Evolutionary conservation across 2,329 filamentous ascomycete species (phyloP), one percentile per base, ranked within the genome.

Genomic region (Xylariaceae sp.): DNA sequence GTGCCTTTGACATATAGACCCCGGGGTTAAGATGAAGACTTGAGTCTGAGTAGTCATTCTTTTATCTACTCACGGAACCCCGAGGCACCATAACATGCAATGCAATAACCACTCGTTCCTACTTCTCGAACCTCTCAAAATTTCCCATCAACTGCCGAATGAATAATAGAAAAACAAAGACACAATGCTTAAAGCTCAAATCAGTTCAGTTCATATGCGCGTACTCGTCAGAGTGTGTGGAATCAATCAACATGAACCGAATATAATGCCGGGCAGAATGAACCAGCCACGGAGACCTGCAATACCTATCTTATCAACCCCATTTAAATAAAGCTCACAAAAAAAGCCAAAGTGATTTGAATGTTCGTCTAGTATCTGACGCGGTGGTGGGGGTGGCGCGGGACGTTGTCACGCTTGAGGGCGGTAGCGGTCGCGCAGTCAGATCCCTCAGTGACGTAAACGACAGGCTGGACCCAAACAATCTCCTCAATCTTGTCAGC

Each of bases 401-500:
- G 71, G 41, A 75, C 62, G 61, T 77, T 75, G 41, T 67, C 66
- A n/a, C 68, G 61, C 44, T 70, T 72, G 15, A 65, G 41, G 11
- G 37, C 37, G 11, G 37, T 41, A 41, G 37, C 11, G 37, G 37
- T 15, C n/a, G 5, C 41, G 41, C 41, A 45, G 41, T 45, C 8
- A 41, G 37, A 41, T 30, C 76, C 69, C 57, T 78, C 72, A 0
- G 80, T 84, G 13, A 83, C 79, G 55, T 79, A 83, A 34, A 84
- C 77, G 3, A 78, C 67, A 51, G 81, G 77, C 72, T 85, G 77
- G 55, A 82, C 79, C 78, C 81, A 83, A 10, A 84, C 70, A 18
- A 87, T 77, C 73, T 86, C 80, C 62, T 77, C 77, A 10, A 87
- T 80, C 5, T 78, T 65, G 50, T 76, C 75, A 55, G 77, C 78